These are phyloP conservation scores for Phytopythium sindhum DNA, from an alignment of 352 stramenopile genomes.

Conservation along the genomic window DNA sequence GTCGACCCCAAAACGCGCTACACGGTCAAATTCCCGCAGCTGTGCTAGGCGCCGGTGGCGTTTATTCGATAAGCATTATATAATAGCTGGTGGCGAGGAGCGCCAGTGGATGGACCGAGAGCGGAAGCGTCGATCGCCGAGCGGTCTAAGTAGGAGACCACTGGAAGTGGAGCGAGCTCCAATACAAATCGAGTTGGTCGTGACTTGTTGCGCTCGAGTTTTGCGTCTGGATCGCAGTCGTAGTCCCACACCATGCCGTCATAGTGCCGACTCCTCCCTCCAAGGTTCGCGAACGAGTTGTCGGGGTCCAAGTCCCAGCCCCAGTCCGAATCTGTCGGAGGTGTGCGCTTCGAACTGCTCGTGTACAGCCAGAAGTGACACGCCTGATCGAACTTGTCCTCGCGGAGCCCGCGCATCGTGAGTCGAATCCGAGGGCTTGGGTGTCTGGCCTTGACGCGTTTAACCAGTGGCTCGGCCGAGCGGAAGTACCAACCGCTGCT, in stretches of 20 bases:
- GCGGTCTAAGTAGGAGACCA: background rate
- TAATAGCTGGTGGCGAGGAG: background rate
- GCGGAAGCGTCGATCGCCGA: background rate
- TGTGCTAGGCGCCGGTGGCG: slow-evolving; percentile 22
- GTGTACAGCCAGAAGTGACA: background rate
- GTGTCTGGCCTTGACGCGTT: background rate
- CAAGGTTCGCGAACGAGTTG: background rate
- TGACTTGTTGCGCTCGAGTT: background rate
- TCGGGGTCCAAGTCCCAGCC: background rate
- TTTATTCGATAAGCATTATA: background rate
- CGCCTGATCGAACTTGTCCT: background rate
- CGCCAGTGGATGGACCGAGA: background rate
- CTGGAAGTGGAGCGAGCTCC: too few species aligned
- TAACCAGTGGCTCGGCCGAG: background rate
- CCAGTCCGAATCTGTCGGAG: background rate
- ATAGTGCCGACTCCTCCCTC: background rate
- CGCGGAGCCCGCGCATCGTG: background rate
- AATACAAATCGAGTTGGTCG: background rate
- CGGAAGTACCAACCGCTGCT: background rate
- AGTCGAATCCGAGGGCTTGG: background rate
- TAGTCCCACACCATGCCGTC: too few species aligned
- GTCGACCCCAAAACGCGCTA: slow-evolving; percentile 74
- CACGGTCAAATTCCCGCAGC: slow-evolving; percentile 67
- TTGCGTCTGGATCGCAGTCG: too few species aligned
- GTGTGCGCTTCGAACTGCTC: background rate